phyloP scores from a whole-genome alignment of 805 yeast species.

The Pichia cabralensis region DNA sequence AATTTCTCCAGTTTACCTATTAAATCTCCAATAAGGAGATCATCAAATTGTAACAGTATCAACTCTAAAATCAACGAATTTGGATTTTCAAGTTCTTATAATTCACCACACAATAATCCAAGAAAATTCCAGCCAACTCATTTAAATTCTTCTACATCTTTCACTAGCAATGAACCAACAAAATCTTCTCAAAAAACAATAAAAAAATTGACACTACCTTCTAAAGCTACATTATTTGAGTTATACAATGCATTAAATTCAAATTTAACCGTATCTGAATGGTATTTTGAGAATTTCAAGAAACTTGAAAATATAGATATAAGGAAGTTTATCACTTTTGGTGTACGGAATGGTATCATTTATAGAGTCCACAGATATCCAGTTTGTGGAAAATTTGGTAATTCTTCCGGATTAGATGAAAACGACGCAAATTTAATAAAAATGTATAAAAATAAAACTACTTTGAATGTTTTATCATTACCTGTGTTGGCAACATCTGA shows the following conservation, averaged over 20 bases:
- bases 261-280: slow-evolving; percentile 66
- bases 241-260: slow-evolving; percentile 72
- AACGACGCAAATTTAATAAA: background rate
- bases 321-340: slow-evolving; percentile 78
- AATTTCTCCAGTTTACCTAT: slow-evolving; percentile 21
- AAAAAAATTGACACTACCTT: slow-evolving; percentile 34
- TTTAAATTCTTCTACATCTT: background rate
- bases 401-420: slow-evolving; percentile 2
- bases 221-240: slow-evolving; percentile 56
- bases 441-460: background rate
- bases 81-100: background rate
- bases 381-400: slow-evolving; percentile 33
- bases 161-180: background rate
- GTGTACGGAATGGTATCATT: slow-evolving; percentile 70
- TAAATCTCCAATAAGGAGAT: slow-evolving; percentile 11
- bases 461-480: background rate
- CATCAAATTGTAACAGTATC: slow-evolving; percentile 4
- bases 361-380: slow-evolving; percentile 79
- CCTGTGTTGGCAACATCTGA: background rate
- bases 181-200: background rate
- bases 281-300: slow-evolving; percentile 64
- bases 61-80: slow-evolving; percentile 1
- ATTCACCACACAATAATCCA: background rate
- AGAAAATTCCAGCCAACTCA: too few relatives aligned
- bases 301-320: slow-evolving; percentile 61